Percentiles rank a stretch among this genome's conserved stretches.
Evolutionary conservation across 2,329 filamentous ascomycete species (phyloP).

Genomic region (Chaetomium strumarium): DNA sequence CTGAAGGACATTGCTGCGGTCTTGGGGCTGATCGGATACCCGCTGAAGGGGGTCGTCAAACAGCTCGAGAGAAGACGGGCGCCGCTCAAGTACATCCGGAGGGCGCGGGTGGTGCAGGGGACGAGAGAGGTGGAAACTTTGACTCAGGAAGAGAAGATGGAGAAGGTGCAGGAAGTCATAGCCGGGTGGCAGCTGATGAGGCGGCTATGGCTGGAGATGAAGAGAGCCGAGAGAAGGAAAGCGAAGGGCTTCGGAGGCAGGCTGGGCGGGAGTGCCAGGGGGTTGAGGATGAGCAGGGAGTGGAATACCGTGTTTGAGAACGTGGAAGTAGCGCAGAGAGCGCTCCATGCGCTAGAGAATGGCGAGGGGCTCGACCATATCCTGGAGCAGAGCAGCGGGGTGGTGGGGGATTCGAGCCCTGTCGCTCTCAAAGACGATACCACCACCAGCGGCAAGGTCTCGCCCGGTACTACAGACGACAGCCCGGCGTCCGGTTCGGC

Average conservation of each 20-base stretch:
- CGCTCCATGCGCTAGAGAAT: conserved; percentile 40
- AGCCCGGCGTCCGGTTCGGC: background rate
- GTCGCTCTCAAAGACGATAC: background rate
- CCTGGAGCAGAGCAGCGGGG: conserved; percentile 18
- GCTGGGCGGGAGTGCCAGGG: conserved; percentile 28
- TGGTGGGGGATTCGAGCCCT: background rate
- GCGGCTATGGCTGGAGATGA: conserved; percentile 35
- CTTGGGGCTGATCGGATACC: conserved; percentile 55
- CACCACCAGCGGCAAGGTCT: conserved; percentile 15
- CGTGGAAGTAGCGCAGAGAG: conserved; percentile 40
- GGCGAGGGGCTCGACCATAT: conserved; percentile 38
- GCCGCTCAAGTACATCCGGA: conserved; percentile 48
- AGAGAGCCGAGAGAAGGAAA: conserved; percentile 32
- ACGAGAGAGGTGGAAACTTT: conserved; percentile 40
- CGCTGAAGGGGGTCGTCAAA: conserved; percentile 58
- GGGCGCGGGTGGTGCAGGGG: conserved; percentile 54
- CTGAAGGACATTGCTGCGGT: conserved; percentile 60
- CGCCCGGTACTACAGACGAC: background rate
- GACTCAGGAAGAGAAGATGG: conserved; percentile 28
- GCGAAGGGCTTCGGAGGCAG: conserved; percentile 30
- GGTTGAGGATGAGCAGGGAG: conserved; percentile 17
- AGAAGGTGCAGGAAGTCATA: conserved; percentile 29
- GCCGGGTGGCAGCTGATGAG: conserved; percentile 39
- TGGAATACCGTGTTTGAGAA: conserved; percentile 44
- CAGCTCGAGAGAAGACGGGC: conserved; percentile 49